Base-by-base conservation (phyloP, 2,329 filamentous ascomycete species). In the Aureobasidium lini region DNA sequence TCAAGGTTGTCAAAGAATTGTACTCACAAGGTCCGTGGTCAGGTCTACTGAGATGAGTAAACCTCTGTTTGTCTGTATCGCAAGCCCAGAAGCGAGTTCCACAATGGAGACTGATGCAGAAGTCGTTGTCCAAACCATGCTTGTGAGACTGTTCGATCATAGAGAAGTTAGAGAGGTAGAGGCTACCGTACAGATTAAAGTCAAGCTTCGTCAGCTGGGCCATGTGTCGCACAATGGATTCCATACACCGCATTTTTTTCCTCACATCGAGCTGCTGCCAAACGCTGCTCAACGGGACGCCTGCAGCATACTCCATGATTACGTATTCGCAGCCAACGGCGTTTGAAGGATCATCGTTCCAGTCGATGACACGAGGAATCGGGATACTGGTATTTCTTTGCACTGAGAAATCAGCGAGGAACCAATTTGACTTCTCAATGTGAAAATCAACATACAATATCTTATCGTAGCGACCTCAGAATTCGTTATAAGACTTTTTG, bases 391-490 rank as follows among this genome's bases (percentile, higher is more conserved):
- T 34, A 68, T 71, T 69, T 60, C 75, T 72, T 76, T 44, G 52
- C 40, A 56, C 52, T 56, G 9, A 23, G 15, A 29, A 57, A 61
- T 59, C 23, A 59, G 57, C 57, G 23, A 42, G 11, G 48, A 62
- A 18, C 44, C 65, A 36, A 36, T 61, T 43, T 61, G 18, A 34
- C 50, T 48, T 28, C 31, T 18, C 9, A n/a, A 43, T 11, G 16
- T 34, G 28, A 43, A 37, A 34, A 34, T 6, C 18, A 37, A 60
- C 60, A n/a, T 43, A 64, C 57, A 40, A 57, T 58, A 62, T 40
- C 44, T 65, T 48, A 79, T 73, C 1, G 75, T 79, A 31, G 77
- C 76, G 63, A 79, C 74, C 65, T 79, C 74, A 28, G 76, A 77
- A 59, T 66, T 68, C 5, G 73, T 77, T 0, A 67, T 56, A 70